Evolutionary conservation across 1,284 basidiomycete genomes (phyloP), one percentile per base, ranked within the genome.

Genomic region (Mycena sp.): DNA sequence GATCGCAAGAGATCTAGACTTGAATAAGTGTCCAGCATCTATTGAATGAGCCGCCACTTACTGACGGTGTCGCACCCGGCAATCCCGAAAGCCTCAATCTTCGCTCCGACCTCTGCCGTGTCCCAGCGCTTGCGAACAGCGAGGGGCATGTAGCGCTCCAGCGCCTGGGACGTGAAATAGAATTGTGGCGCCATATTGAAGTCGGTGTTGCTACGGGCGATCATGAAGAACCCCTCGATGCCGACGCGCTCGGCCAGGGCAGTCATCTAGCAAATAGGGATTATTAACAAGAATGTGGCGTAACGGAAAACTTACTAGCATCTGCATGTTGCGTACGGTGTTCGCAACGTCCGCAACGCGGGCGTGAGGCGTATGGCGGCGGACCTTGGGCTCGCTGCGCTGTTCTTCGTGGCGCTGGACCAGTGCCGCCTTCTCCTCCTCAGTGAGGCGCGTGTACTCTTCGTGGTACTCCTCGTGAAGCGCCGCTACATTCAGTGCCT

Each of bases 71-170:
- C 50, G 50, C 50, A 40, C 7, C 50, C 50, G 5, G 50, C 50
- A 23, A 32, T 11, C 11, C 28, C 50, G 19, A 52, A 52, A 6
- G 50, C 50, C 50, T 52, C 29, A 12, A 52, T 7, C 35, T 52
- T 52, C 11, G 16, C 16, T 30, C 50, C 50, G 11, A 52, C 29
- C 32, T 35, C 23, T 7, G 50, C 28, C 5, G 40, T 49, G 29
- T 59, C 57, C 57, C 48, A 59, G 2, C 19, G 16, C n/a, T 38
- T 37, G n/a, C n/a, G n/a, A 26, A 40, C 26, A n/a, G 52, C 52
- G 10, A 54, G 19, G 6, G 29, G 29, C 52, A 54, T 54, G 35
- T 54, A 43, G 35, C 40, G 16, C n/a, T n/a, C n/a, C 35, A 54
- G 35, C 9, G 9, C 17, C 16, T 11, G 9, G 16, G 26, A 35